These are phyloP conservation scores for Stramenopiles sp. DNA, from an alignment of 352 stramenopile genomes.

Conservation along the genomic window DNA sequence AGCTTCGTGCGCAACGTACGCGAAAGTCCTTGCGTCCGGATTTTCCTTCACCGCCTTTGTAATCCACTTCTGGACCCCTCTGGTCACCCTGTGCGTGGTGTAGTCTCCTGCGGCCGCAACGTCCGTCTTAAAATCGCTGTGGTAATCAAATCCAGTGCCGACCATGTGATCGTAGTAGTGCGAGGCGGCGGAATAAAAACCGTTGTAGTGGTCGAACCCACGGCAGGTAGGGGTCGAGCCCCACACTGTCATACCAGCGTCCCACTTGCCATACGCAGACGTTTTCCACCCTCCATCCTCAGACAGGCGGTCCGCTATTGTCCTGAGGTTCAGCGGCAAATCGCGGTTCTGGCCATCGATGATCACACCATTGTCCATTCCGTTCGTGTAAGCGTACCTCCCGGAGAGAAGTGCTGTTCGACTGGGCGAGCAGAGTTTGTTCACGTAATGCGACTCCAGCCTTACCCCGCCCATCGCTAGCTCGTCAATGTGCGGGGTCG, in stretches of 20 bases:
- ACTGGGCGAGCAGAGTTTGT: not conserved
- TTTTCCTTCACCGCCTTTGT: not conserved
- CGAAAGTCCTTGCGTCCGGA: not conserved
- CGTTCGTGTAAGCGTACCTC: not conserved
- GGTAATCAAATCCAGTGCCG: not conserved
- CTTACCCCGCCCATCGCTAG: not conserved
- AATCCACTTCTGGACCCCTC: not conserved
- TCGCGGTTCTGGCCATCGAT: no score
- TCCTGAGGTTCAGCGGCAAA: not conserved
- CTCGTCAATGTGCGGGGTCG: not conserved
- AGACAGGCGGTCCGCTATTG: not conserved
- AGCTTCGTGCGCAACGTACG: no score
- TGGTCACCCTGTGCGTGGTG: not conserved
- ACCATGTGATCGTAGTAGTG: no score
- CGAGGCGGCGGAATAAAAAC: not conserved
- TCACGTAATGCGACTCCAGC: not conserved
- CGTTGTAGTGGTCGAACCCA: not conserved
- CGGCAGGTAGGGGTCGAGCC: not conserved
- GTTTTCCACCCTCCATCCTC: not conserved
- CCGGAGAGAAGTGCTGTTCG: not conserved
- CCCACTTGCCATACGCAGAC: not conserved
- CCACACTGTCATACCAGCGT: not conserved
- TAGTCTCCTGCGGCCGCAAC: not conserved
- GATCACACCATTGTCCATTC: no score
- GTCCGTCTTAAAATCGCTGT: not conserved